Evolutionary conservation across 2,329 filamentous ascomycete species (phyloP), one percentile per base, ranked within the genome.

Genomic region (Beauveria australis): DNA sequence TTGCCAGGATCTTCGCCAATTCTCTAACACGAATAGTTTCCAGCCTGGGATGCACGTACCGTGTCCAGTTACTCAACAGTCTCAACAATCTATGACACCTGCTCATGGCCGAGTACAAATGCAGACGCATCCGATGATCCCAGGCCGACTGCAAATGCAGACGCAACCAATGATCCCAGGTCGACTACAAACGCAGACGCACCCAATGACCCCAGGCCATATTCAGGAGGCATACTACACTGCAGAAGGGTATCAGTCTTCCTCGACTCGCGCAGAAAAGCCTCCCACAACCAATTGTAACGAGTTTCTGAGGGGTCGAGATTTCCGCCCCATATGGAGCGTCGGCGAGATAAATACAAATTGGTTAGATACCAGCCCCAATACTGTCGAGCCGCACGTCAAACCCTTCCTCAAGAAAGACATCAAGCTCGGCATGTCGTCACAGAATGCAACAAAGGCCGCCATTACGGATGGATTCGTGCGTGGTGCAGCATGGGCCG

Each of bases 391-490:
- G 43, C 58, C 44, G 28, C 60, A 56, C 18, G 46, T 52, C 14
- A 51, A 46, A 30, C 53, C 46, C 3, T 49, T 56, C 22, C 24
- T 26, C 4, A 56, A 56, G n/a, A 52, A 57, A 4, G 53, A 56
- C 10, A 61, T 61, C 37, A 51, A 49, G 22, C 53, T 56, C 6
- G 53, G 53, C 40, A 44, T 61, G 53, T 53, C 60, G 6, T 46
- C 60, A 16, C 60, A 52, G 18, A 41, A 53, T 44, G 60, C 60
- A 30, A 24, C 48, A 22, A 52, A 56, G 14, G 60, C 53, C 12
- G 60, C 60, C 16, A 52, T 57, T 8, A 61, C 48, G 6, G 53
- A 46, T 14, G 60, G 33, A 6, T 61, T 61, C 18, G 60, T 53
- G 5, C 53, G 53, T 18, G 60, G 60, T 16, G 60, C 60, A 6